A percentile compares a stretch with the other conserved stretches of the same genome.
These are phyloP conservation scores for Kwoniella dejecticola DNA, from an alignment of 768 basidiomycete genomes.

Conservation along the genomic window DNA sequence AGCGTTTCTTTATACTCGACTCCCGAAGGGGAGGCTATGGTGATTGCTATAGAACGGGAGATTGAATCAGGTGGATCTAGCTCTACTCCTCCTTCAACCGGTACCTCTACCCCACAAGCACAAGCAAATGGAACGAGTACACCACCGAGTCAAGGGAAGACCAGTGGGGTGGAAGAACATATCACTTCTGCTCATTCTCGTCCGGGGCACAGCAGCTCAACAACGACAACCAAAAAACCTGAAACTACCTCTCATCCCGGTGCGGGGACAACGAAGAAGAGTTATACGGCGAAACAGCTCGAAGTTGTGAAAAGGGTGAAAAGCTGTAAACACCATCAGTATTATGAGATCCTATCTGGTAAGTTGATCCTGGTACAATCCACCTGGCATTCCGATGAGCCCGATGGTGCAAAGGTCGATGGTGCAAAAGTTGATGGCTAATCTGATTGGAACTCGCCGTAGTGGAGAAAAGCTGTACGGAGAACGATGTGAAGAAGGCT, in stretches of 20 bases:
- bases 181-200: conserved; percentile 59
- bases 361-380: conserved; percentile 71
- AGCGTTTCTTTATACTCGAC: conserved; percentile 80
- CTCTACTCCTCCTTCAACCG: conserved; percentile 9
- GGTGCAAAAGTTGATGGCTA: no score
- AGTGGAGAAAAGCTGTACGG: conserved; percentile 54
- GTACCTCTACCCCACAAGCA: neutral
- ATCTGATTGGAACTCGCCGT: no score
- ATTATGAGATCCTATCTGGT: conserved; percentile 82
- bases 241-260: conserved; percentile 59
- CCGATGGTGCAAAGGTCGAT: no score
- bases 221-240: conserved; percentile 58
- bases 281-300: conserved; percentile 81
- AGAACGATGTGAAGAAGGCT: conserved; percentile 68
- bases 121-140: conserved; percentile 50
- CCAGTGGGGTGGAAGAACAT: conserved; percentile 59
- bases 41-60: conserved; percentile 68
- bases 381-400: no score
- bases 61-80: conserved; percentile 32
- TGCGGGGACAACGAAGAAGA: conserved; percentile 62
- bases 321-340: conserved; percentile 81
- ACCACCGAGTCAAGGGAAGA: conserved; percentile 50
- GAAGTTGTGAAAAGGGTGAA: conserved; percentile 82
- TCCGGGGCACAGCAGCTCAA: conserved; percentile 57
- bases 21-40: conserved; percentile 69